Evolutionary conservation across 1,284 basidiomycete genomes (phyloP), one percentile per base, ranked within the genome.

Genomic region (Trichosporon inkin): DNA sequence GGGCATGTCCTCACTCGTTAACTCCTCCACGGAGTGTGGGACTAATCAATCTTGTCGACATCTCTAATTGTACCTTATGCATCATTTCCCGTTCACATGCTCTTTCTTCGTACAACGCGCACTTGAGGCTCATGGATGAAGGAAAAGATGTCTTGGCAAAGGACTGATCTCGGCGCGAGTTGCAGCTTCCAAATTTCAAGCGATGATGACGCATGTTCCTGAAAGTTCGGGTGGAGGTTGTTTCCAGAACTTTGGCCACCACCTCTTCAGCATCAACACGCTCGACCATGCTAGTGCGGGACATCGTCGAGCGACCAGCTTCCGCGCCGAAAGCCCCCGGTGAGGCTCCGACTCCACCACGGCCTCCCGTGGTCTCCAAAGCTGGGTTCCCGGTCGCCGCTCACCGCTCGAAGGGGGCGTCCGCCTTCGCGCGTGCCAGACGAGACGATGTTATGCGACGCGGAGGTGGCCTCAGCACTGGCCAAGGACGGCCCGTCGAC

Each of bases 11-110:
- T 64, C 61, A 64, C 67, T 65, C 62, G 61, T 68, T 58, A 57
- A 53, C 41, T 41, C 38, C 64, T 70, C 71, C 62, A 72, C 71
- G 68, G 69, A 65, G 65, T 62, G 62, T 38, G 68, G 65, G 71
- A 71, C 71, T 70, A 72, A 72, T 72, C 70, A 72, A 69, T 69
- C 68, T 69, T 68, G 69, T 65, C 68, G 65, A 72, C 58, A 72
- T 58, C 38, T 63, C 13, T 63, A 44, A 28, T 22, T 37, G 16
- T 28, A 28, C 16, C 20, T 7, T 8, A 57, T 61, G 53, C 35
- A 59, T 44, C 10, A 22, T 36, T 10, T 56, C 19, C 39, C 19
- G 13, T 13, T 11, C n/a, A 3, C 4, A 10, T 32, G 8, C 24
- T 17, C 24, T 55, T 14, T 20, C 8, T 13, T 32, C 28, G 8